Conservation (phyloP, 495 filamentous ascomycete genomes). For the Neurospora sp. region DNA sequence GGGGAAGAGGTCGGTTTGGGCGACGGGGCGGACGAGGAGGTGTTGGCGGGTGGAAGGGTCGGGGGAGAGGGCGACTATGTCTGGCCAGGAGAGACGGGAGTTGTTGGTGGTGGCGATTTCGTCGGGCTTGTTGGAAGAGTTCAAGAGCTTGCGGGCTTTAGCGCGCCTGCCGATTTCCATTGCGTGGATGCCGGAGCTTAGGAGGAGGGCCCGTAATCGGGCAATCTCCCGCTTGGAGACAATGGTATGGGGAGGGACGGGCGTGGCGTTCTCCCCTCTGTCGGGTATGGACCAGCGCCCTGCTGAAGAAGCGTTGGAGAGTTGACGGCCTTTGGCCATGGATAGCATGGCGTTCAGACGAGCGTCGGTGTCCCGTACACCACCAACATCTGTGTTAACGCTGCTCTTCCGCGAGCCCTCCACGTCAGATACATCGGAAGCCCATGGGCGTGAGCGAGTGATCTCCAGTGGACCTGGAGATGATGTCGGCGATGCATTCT, state of each 20-base stretch:
- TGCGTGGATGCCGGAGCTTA: slow-evolving; percentile 79
- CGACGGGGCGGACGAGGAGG: slow-evolving; percentile 35
- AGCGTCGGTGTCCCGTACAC: slow-evolving; percentile 11
- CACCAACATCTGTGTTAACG: slow-evolving; percentile 6
- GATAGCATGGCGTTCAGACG: slow-evolving; percentile 20
- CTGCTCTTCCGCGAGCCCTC: slow-evolving; percentile 20
- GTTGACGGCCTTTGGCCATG: slow-evolving; percentile 10
- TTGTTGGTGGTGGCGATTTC: neutral
- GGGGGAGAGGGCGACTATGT: slow-evolving; percentile 23
- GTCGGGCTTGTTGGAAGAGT: slow-evolving; percentile 5
- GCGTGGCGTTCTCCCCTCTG: slow-evolving; percentile 24
- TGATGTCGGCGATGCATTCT: slow-evolving; percentile 35
- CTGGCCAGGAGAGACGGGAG: slow-evolving; percentile 17
- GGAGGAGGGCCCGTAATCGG: slow-evolving; percentile 59
- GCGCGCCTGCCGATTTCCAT: slow-evolving; percentile 62
- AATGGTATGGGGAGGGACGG: slow-evolving; percentile 21
- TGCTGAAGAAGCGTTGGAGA: slow-evolving; percentile 17
- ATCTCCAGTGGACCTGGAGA: slow-evolving; percentile 21
- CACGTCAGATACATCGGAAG: slow-evolving; percentile 24
- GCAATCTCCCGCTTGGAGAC: slow-evolving; percentile 60
- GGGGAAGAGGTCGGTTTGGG: slow-evolving; percentile 54
- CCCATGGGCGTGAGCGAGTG: slow-evolving; percentile 3
- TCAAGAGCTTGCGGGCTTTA: slow-evolving; percentile 29
- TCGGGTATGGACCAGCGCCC: slow-evolving; percentile 68
- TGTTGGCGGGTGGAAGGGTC: slow-evolving; percentile 8